A percentile compares a stretch with the other conserved stretches of the same genome.
Conservation (phyloP, 345 rosid species). For the Raphanus raphanistrum region DNA sequence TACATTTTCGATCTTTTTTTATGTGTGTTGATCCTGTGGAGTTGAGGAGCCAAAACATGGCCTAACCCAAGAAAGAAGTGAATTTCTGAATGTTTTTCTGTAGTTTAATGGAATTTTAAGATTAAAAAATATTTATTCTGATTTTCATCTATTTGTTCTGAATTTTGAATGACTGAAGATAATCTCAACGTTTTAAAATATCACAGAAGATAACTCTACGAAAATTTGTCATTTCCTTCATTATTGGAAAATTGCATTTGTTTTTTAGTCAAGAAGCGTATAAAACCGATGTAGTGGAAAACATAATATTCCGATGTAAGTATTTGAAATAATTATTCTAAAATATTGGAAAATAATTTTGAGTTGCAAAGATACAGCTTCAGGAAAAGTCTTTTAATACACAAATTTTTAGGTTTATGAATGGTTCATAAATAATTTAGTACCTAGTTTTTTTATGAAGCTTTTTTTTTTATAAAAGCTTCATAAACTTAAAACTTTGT, state of each 20-base stretch:
- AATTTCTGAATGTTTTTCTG: slow-evolving; percentile 7
- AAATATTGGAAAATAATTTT: not conserved
- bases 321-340: not conserved
- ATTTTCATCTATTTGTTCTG: not conserved
- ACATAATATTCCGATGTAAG: not conserved
- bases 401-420: not conserved
- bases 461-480: not conserved
- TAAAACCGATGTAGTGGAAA: not conserved
- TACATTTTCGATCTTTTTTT: not conserved
- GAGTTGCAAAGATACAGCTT: not conserved
- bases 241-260: slow-evolving; percentile 10
- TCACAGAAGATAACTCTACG: not conserved
- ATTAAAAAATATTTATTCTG: not conserved
- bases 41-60: slow-evolving; percentile 44
- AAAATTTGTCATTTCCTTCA: not conserved
- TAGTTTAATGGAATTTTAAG: slow-evolving; percentile 8
- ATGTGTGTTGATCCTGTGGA: slow-evolving; percentile 24
- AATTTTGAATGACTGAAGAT: slow-evolving; percentile 7
- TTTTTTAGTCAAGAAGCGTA: slow-evolving; percentile 19
- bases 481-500: not conserved
- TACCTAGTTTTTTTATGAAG: not conserved
- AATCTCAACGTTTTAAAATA: not conserved
- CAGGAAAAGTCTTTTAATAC: not conserved
- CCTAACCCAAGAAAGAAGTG: slow-evolving; percentile 36
- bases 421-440: not conserved